Evolutionary conservation across 306 rosid species (phyloP), one percentile per base, ranked within the genome.

Genomic region (Vachellia collinsii): DNA sequence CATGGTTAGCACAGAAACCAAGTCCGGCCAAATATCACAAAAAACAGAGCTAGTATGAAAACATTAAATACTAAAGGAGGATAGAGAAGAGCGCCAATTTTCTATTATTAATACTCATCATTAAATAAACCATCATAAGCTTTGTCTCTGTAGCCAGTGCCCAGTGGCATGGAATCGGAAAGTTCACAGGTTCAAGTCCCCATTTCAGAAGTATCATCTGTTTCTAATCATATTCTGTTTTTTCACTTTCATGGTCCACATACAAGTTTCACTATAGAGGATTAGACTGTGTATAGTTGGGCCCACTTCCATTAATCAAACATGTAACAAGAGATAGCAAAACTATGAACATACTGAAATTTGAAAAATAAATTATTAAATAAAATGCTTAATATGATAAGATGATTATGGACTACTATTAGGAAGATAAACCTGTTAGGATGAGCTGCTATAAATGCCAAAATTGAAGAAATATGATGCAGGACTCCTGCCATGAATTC

Each of bases 401-500:
- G 66, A 53, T 7, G 0, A 29, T 29, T 8, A 61, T 61, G 38
- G 67, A 68, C 38, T 42, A 58, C 20, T 59, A 78, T 62, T 62
- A 73, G n/a, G 74, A 72, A 78, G 79, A 80, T 75, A 23, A 82
- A 94, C 99, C 99, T 94, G 77, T 90, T 91, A 74, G 99, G 99
- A 80, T 90, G 67, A 44, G 99, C 93, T 14, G 99, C 97, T 61
- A 85, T 66, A 87, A 94, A 91, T 61, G 97, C 94, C 87, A 92
- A 84, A 82, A 93, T 63, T 12, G 94, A 83, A 66, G 97, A 89
- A 78, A 94, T 90, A 83, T 91, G 94, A 81, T 88, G 69, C 23
- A 93, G 81, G 82, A 94, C 94, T 70, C 99, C 99, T 10, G 99
- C 99, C 99, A 94, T 91, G 83, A 93, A 94, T 80, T 90, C 88